A percentile compares a stretch with the other conserved stretches of the same genome.
Conservation (phyloP, 306 rosid species). For the Fagus crenata region DNA sequence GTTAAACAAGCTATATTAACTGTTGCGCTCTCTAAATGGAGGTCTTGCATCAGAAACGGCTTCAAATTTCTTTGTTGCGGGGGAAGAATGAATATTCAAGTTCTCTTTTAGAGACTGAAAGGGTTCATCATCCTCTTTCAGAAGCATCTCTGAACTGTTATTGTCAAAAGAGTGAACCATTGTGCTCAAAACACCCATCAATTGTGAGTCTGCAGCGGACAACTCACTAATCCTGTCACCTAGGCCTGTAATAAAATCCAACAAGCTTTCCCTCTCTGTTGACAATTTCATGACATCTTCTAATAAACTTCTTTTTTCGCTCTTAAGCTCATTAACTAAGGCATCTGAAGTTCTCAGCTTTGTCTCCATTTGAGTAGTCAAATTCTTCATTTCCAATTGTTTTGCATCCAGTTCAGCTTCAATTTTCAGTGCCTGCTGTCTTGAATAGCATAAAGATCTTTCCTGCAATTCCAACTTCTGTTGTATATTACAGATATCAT, state of each 20-base stretch:
- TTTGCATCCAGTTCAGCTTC: constrained; percentile 53
- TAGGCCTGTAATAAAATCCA: constrained; percentile 42
- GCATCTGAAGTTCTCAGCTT: constrained; percentile 55
- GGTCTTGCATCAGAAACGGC: constrained; percentile 45
- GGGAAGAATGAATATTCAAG: constrained; percentile 41
- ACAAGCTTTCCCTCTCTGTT: constrained; percentile 55
- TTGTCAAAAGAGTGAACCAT: constrained; percentile 44
- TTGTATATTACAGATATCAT: constrained; percentile 46
- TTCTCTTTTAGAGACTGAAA: constrained; percentile 44
- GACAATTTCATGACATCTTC: constrained; percentile 58
- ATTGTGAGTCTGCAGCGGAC: constrained; percentile 44
- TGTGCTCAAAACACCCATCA: constrained; percentile 47
- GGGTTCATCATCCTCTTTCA: constrained; percentile 35
- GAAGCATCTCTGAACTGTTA: constrained; percentile 29
- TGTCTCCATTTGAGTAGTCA: constrained; percentile 50
- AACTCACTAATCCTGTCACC: constrained; percentile 51
- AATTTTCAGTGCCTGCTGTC: constrained; percentile 53
- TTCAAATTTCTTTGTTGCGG: constrained; percentile 45
- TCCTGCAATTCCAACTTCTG: constrained; percentile 52
- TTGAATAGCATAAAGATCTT: constrained; percentile 38
- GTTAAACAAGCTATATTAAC: constrained; percentile 13
- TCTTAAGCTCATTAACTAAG: constrained; percentile 50
- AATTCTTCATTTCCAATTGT: constrained; percentile 41
- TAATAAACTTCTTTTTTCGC: constrained; percentile 51
- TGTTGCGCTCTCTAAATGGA: constrained; percentile 66